Percentiles rank a stretch among this genome's conserved stretches.
Conservation (phyloP, 306 rosid species). For the Potentilla sterilis region DNA sequence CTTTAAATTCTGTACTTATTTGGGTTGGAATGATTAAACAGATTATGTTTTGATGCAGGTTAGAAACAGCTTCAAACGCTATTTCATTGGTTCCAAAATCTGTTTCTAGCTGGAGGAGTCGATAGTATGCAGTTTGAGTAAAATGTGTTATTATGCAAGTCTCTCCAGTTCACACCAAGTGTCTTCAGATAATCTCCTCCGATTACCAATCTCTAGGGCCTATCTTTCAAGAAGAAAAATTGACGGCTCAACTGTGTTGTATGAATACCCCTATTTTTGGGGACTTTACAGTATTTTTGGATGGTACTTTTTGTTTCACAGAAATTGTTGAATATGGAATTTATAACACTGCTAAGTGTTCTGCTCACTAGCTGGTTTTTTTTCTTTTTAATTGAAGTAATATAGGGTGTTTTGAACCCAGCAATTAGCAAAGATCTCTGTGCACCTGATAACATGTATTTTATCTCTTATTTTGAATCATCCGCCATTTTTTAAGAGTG, state of each 20-base stretch:
- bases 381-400: too few species aligned
- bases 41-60: slow-evolving; percentile 46
- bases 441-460: too few species aligned
- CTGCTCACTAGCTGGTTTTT: too few species aligned
- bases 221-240: too few species aligned
- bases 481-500: too few species aligned
- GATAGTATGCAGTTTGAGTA: slow-evolving; percentile 26
- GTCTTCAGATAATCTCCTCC: not conserved
- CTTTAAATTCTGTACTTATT: not conserved
- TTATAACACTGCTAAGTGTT: too few species aligned
- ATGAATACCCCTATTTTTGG: not conserved
- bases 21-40: not conserved
- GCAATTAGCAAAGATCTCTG: too few species aligned
- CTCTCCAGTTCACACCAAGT: not conserved
- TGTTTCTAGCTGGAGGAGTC: slow-evolving; percentile 79
- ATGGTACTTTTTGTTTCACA: not conserved
- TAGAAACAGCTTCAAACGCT: slow-evolving; percentile 71
- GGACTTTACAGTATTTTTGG: not conserved
- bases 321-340: not conserved
- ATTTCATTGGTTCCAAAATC: slow-evolving; percentile 76
- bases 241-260: not conserved
- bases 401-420: too few species aligned
- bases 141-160: not conserved
- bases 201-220: not conserved
- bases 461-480: too few species aligned